Evolutionary conservation across 1,284 basidiomycete genomes (phyloP).

Genomic region (Tilletia horrida): DNA sequence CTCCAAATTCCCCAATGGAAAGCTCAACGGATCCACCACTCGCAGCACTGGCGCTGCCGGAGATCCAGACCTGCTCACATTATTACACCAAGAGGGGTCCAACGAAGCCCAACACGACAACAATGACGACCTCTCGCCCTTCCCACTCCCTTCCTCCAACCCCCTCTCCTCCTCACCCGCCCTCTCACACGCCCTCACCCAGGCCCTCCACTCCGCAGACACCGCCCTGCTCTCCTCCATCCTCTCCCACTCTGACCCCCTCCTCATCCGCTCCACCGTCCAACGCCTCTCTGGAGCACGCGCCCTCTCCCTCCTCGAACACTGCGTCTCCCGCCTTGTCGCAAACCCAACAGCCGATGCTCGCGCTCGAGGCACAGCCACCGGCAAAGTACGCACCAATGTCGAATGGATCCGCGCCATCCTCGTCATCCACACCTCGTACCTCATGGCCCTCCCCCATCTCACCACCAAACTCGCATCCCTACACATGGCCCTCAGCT

Average conservation of each 20-base stretch:
- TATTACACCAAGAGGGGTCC: not conserved
- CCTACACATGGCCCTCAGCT: conserved; percentile 76
- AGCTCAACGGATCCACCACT: not conserved
- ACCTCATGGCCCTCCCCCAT: conserved; percentile 88
- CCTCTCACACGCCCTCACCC: conserved; percentile 87
- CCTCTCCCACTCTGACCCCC: conserved; percentile 74
- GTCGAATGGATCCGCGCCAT: conserved; percentile 86
- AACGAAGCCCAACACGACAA: too few relatives aligned
- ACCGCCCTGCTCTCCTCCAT: conserved; percentile 81
- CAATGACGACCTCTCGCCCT: conserved; percentile 14
- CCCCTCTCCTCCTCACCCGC: conserved; percentile 61
- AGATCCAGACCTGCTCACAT: too few relatives aligned
- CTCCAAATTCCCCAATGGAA: not conserved
- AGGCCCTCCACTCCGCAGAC: conserved; percentile 94
- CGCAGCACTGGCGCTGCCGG: too few relatives aligned
- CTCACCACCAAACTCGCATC: conserved; percentile 76
- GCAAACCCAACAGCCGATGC: conserved; percentile 76
- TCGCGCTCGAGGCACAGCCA: conserved; percentile 63
- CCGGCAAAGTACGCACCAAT: conserved; percentile 55
- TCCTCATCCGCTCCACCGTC: conserved; percentile 82
- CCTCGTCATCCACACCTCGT: conserved; percentile 79
- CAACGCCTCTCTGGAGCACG: conserved; percentile 82
- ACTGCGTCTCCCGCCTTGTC: conserved; percentile 83
- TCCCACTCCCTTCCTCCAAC: conserved; percentile 15
- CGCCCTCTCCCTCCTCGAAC: conserved; percentile 78